Conservation (phyloP, 2,329 filamentous ascomycete species). For the Pseudogymnoascus sp. region DNA sequence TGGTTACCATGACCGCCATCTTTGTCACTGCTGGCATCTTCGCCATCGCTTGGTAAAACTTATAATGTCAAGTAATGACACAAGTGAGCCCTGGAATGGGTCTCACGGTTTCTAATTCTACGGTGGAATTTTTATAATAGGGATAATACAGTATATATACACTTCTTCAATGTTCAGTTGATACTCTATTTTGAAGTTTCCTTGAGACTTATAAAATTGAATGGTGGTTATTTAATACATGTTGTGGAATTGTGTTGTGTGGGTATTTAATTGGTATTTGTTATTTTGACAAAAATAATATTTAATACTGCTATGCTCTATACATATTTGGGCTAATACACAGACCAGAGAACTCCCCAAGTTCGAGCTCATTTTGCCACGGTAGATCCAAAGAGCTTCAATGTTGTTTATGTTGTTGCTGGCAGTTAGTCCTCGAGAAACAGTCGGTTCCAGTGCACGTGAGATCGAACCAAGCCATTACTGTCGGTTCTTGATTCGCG, state of each 20-base stretch:
- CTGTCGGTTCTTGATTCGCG: conserved; percentile 16
- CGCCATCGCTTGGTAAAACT: background rate
- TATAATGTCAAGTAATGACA: background rate
- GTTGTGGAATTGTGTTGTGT: background rate
- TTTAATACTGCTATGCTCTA: background rate
- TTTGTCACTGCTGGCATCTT: background rate
- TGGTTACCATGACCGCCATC: conserved; percentile 2
- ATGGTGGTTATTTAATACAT: background rate
- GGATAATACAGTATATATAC: conserved; percentile 5
- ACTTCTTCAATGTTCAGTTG: background rate
- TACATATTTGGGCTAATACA: background rate
- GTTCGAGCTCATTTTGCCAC: background rate
- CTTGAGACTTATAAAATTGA: background rate
- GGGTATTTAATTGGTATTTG: background rate
- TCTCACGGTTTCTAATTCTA: conserved; percentile 5
- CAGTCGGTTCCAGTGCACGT: background rate
- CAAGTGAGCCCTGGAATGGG: conserved; percentile 1
- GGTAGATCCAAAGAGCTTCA: background rate
- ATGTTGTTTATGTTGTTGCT: background rate
- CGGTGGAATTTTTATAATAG: conserved; percentile 1
- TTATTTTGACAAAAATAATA: background rate
- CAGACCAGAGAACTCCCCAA: background rate
- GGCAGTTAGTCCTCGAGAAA: background rate
- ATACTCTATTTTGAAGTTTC: background rate
- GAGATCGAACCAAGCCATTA: conserved; percentile 20